These are phyloP conservation scores for Fusarium musae DNA, from an alignment of 2,329 filamentous ascomycete genomes.

Conservation along the genomic window DNA sequence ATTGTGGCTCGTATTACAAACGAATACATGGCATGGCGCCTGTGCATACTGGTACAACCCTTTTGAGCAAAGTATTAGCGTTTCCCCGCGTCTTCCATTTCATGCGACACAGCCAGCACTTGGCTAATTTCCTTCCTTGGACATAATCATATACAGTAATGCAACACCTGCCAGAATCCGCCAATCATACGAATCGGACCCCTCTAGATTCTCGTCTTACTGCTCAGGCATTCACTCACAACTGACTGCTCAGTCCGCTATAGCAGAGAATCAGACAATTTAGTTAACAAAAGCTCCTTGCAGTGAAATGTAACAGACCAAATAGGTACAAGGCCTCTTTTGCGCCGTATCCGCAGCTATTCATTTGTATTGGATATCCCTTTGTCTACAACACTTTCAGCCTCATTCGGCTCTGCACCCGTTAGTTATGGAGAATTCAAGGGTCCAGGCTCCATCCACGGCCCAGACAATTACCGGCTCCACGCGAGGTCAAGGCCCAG, in stretches of 20 bases:
- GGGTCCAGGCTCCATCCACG: conserved; percentile 26
- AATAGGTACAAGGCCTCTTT: neutral
- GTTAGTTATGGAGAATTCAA: conserved; percentile 20
- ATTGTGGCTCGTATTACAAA: neutral
- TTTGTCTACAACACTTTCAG: conserved; percentile 1
- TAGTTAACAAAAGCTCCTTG: neutral
- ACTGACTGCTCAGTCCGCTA: neutral
- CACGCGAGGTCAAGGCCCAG: conserved; percentile 10
- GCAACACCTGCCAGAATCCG: neutral
- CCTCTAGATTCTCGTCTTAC: neutral
- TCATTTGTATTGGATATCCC: neutral
- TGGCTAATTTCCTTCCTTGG: neutral
- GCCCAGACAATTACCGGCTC: conserved; percentile 19
- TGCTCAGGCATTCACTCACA: neutral
- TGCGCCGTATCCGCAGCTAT: neutral
- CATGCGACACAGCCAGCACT: neutral
- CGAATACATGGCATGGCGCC: neutral
- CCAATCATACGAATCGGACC: conserved; percentile 11
- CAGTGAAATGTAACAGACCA: neutral
- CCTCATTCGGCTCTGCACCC: conserved; percentile 20
- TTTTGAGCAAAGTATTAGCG: neutral
- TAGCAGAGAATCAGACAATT: neutral
- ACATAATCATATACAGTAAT: neutral
- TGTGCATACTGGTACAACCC: neutral
- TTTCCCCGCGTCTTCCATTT: conserved; percentile 19